Base-by-base conservation (phyloP, 1,284 basidiomycete genomes). In the Omphalotus olearius region DNA sequence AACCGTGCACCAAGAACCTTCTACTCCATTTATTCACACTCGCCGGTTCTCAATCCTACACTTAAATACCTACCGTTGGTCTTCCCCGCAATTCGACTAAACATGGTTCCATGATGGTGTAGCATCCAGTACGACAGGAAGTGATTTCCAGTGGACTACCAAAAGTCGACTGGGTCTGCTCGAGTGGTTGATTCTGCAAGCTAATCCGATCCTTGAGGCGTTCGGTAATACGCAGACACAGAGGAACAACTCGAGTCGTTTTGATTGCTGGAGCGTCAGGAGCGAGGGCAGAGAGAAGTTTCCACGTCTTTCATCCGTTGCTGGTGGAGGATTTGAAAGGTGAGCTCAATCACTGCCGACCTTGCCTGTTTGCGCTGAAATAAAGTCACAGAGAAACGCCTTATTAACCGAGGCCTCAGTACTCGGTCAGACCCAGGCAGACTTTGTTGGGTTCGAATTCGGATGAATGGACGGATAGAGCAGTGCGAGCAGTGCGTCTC, bases 271-370 rank as follows among this genome's bases (percentile, higher is more conserved):
- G 97, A 99, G 75, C 2, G 80, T 85, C n/a, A 76, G 95, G 45
- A 91, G 84, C 57, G 83, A 87, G 54, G 90, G 90, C n/a, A 0
- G 97, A 99, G 68, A 79, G 97, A 47, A 90, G 82, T 65, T 99
- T 99, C 67, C 97, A 99, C 66, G 90, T 98, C 3, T 99, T 99
- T 69, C 99, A 99, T 68, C 94, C 98, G 70, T 68, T 91, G 16
- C 74, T 89, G 65, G 87, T 36, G 88, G 83, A 17, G 84, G 74
- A 50, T 78, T 73, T 94, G 48, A 87, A 83, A 68, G 80, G 91
- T 88, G 56, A 45, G 63, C 56, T 37, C 23, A 9, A 14, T 28
- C 10, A 17, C 6, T 36, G 50, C 9, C 35, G 14, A n/a, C 47
- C 37, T 50, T 17, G 4, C n/a, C 35, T 35, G 4, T 37, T 54